Base-by-base conservation (phyloP, 2,329 filamentous ascomycete genomes). In the Podosphaera leucotricha region DNA sequence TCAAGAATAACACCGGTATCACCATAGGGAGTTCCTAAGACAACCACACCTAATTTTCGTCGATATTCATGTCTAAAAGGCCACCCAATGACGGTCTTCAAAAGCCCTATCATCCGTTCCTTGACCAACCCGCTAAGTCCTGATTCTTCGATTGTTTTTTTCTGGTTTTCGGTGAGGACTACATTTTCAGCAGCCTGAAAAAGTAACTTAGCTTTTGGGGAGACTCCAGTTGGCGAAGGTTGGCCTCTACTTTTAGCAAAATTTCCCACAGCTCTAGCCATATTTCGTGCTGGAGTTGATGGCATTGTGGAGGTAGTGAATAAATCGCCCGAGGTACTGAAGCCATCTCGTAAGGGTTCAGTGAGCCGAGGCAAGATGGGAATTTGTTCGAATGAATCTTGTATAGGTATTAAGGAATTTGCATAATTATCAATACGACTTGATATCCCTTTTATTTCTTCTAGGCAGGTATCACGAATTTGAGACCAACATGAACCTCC, bases 401-500 rank as follows among this genome's bases (percentile, higher is more conserved):
- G 11, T 41, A 48, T 20, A 47, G 52, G 30, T 24, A 35, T 45
- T 19, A 46, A 43, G 6, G 51, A 48, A 46, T 68, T 70, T 45
- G 68, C 67, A 50, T 69, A 73, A 13, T 68, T 64, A 4, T 42
- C 77, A 41, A 93, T 75, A 39, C 82, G 75, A 6, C 61, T 61
- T 46, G 75, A 72, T 42, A 94, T 71, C 10, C 66, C 66, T 50
- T 73, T 72, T 43, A 94, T 66, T 16, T 80, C 68, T 11, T 72
- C 70, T 16, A 87, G 67, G 53, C 82, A 86, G 6, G 77, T 63
- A 16, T 66, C 64, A 48, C 77, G 75, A 41, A 92, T 69, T 53
- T 93, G 84, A 7, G 75, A 74, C 82, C 84, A 93, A 51, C 81
- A 77, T 0, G 82, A 71, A 0, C 80, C 83, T 38, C 78, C 80